These are phyloP conservation scores for Smittium mucronatum DNA, from an alignment of 371 early-diverging fungal genomes.

Conservation along the genomic window DNA sequence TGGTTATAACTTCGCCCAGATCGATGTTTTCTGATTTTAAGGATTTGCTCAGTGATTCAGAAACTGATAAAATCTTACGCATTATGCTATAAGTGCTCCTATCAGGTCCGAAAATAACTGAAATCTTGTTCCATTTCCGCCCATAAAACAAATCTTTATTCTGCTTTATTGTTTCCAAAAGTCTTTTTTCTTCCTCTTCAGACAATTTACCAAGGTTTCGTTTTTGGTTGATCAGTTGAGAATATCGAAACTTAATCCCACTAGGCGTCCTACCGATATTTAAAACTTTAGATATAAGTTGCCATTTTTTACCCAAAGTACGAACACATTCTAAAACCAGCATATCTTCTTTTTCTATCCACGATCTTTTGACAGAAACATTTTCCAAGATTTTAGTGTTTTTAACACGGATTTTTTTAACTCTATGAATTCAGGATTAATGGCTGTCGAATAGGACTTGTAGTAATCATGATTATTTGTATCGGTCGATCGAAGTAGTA, in stretches of 20 bases:
- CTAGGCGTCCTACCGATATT: background rate
- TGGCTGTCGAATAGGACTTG: too few species aligned
- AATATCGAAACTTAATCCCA: background rate
- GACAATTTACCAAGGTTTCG: background rate
- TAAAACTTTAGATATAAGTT: background rate
- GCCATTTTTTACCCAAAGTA: background rate
- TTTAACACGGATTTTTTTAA: too few species aligned
- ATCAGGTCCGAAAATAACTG: background rate
- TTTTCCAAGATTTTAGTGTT: too few species aligned
- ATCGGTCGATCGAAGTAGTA: too few species aligned
- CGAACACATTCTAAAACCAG: background rate
- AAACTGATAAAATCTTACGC: background rate
- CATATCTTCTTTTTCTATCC: background rate
- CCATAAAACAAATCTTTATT: background rate
- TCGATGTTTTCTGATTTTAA: background rate
- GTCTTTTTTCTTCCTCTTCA: background rate
- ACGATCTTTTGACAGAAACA: too few species aligned
- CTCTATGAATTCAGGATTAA: too few species aligned
- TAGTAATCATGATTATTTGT: too few species aligned
- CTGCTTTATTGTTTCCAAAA: background rate
- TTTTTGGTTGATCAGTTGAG: background rate
- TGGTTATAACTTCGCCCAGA: background rate
- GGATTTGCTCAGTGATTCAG: background rate
- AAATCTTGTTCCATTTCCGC: background rate
- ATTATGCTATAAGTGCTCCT: background rate